phyloP scores from a whole-genome alignment of 1,284 basidiomycete species.

The Trichosporon sp. region DNA sequence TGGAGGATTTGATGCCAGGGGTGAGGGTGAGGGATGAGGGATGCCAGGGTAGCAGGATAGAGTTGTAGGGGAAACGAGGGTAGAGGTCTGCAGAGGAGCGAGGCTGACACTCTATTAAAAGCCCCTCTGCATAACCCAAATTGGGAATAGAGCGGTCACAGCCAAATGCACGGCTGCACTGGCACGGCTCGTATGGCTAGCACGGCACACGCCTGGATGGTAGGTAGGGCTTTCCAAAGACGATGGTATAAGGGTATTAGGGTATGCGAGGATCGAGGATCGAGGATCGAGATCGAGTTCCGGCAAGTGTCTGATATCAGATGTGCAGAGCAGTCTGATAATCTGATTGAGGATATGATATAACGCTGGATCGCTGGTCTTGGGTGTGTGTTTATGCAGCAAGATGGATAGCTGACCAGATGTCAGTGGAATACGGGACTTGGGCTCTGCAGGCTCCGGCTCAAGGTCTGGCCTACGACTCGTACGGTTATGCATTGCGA shows the following conservation, averaged over 20 bases:
- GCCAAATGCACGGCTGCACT: neutral
- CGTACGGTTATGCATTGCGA: neutral
- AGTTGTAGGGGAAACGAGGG: neutral
- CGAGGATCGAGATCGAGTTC: conserved; percentile 3
- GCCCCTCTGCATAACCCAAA: conserved; percentile 7
- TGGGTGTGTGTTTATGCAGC: neutral
- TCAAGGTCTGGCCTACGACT: neutral
- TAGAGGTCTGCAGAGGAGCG: neutral
- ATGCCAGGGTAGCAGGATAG: neutral
- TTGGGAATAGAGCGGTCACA: conserved; percentile 4
- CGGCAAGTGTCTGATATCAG: neutral
- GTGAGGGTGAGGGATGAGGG: neutral
- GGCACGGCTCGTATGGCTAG: neutral
- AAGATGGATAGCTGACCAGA: neutral
- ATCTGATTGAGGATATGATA: neutral
- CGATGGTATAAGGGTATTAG: neutral
- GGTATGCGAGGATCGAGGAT: neutral
- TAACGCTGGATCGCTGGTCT: neutral
- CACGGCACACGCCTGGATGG: neutral
- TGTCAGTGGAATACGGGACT: neutral
- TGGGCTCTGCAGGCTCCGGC: no score
- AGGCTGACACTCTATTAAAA: conserved; percentile 10
- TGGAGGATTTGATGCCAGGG: neutral
- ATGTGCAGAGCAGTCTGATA: neutral
- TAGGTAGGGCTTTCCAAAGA: no score